Percentiles rank a stretch among this genome's conserved stretches.
Conservation (phyloP, 2,329 filamentous ascomycete species). For the Hypoxylon sp. region DNA sequence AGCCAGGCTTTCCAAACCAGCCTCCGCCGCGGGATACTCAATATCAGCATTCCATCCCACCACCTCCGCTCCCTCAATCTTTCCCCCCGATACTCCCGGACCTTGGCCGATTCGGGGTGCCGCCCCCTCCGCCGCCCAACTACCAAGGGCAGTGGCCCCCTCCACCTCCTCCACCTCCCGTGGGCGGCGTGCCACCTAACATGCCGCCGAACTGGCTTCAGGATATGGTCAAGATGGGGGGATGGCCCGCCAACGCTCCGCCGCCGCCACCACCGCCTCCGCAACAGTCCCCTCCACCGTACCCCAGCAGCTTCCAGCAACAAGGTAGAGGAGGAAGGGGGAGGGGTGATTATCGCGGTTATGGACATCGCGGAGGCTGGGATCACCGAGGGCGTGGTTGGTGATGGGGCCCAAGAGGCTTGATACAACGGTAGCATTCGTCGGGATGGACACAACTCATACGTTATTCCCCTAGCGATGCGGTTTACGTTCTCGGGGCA, state of each 20-base stretch:
- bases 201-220: slow-evolving; percentile 40
- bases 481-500: no score
- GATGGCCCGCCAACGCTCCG: slow-evolving; percentile 35
- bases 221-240: slow-evolving; percentile 29
- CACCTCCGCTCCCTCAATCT: slow-evolving; percentile 35
- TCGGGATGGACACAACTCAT: not conserved
- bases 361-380: slow-evolving; percentile 42
- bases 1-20: slow-evolving; percentile 23
- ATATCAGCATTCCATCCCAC: slow-evolving; percentile 30
- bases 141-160: slow-evolving; percentile 34
- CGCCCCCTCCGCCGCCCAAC: slow-evolving; percentile 39
- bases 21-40: slow-evolving; percentile 28
- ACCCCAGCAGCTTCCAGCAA: slow-evolving; percentile 38
- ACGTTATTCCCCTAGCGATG: no score
- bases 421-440: not conserved
- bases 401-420: slow-evolving; percentile 21
- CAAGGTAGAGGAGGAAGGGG: slow-evolving; percentile 44
- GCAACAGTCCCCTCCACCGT: slow-evolving; percentile 34
- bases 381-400: slow-evolving; percentile 40
- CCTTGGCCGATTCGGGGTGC: slow-evolving; percentile 38
- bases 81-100: slow-evolving; percentile 35
- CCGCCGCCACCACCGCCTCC: slow-evolving; percentile 38
- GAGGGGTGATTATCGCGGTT: slow-evolving; percentile 44
- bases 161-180: slow-evolving; percentile 38
- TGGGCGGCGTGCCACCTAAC: slow-evolving; percentile 32